Conservation (phyloP, 2,329 filamentous ascomycete genomes). For the Scleromitrula shiraiana region DNA sequence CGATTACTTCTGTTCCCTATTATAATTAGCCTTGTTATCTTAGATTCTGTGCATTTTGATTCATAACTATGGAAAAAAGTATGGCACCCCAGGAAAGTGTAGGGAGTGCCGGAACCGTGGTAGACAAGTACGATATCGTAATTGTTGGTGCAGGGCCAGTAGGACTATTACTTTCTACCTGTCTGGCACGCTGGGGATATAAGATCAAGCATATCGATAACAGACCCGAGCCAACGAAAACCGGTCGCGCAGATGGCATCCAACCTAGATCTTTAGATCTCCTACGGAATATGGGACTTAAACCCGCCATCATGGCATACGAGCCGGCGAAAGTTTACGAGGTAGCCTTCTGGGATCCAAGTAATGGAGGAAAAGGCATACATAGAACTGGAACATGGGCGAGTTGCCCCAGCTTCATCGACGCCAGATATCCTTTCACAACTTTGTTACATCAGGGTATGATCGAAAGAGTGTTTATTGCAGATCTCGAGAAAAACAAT, state of each 20-base stretch:
- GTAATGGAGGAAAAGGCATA: conserved; percentile 47
- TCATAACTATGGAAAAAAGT: conserved; percentile 17
- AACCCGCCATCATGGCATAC: conserved; percentile 79
- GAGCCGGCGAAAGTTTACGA: conserved; percentile 81
- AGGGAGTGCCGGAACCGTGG: conserved; percentile 4
- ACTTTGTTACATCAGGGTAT: conserved; percentile 63
- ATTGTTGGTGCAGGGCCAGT: conserved; percentile 86
- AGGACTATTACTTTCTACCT: conserved; percentile 79
- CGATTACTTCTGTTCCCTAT: background rate
- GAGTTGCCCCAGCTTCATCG: conserved; percentile 78
- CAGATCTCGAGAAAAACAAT: conserved; percentile 54
- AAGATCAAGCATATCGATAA: conserved; percentile 94
- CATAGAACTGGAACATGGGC: conserved; percentile 68
- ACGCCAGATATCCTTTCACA: conserved; percentile 63
- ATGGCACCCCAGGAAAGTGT: conserved; percentile 16
- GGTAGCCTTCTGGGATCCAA: conserved; percentile 65
- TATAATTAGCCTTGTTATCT: no score
- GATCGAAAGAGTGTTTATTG: conserved; percentile 63
- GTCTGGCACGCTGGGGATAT: conserved; percentile 87
- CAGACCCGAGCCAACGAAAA: conserved; percentile 73
- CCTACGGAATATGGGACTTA: conserved; percentile 81
- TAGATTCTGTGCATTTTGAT: background rate
- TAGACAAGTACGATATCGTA: conserved; percentile 53
- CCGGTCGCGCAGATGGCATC: conserved; percentile 84
- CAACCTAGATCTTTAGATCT: conserved; percentile 84